Evolutionary conservation across 257 asterid genomes (phyloP).

Genomic region (Jasminum sambac): DNA sequence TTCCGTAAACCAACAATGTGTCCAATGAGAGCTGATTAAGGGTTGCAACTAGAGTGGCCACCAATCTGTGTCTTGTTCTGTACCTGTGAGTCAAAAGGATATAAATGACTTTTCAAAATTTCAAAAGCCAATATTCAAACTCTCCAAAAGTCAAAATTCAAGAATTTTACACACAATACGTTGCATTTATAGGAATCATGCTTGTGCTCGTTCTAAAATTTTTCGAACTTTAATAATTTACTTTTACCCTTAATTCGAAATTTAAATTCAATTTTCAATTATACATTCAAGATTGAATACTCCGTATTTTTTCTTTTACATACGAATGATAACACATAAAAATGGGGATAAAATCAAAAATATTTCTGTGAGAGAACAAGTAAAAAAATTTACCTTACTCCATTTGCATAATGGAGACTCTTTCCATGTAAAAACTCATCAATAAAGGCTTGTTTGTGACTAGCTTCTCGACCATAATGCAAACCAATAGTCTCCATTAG

Average conservation of each 20-base stretch:
- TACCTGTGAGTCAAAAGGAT: constrained; percentile 31
- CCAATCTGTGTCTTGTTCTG: constrained; percentile 38
- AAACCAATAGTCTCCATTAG: constrained; percentile 43
- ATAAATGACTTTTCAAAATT: background rate
- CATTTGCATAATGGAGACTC: constrained; percentile 27
- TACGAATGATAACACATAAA: background rate
- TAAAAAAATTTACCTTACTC: constrained; percentile 44
- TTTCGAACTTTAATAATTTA: too few species aligned
- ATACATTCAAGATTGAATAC: too few species aligned
- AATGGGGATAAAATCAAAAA: too few species aligned
- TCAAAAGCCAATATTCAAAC: background rate
- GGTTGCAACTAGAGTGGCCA: constrained; percentile 41
- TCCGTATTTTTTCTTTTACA: too few species aligned
- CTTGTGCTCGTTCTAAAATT: too few species aligned
- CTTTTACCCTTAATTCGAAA: too few species aligned
- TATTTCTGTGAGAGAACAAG: too few species aligned
- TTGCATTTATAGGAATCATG: too few species aligned
- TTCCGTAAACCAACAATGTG: constrained; percentile 53
- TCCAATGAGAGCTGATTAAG: constrained; percentile 69
- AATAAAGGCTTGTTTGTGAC: constrained; percentile 40
- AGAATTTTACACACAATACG: too few species aligned
- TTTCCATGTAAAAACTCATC: constrained; percentile 38
- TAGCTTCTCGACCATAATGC: constrained; percentile 31
- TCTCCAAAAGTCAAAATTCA: too few species aligned
- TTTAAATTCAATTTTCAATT: too few species aligned